These are phyloP conservation scores for Sesbania bispinosa DNA, from an alignment of 306 rosid genomes.

Conservation along the genomic window DNA sequence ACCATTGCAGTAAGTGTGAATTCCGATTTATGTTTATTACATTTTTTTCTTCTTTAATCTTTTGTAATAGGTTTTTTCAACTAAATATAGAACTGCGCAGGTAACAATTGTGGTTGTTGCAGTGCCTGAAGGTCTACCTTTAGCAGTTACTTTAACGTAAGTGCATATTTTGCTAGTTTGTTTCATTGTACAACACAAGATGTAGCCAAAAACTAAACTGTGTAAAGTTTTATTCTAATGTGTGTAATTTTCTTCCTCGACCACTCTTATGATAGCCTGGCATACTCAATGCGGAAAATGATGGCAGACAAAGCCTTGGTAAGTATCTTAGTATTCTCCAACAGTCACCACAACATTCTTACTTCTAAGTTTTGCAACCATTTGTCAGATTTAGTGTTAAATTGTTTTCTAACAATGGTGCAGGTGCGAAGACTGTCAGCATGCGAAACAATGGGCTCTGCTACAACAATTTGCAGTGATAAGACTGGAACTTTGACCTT, in stretches of 20 bases:
- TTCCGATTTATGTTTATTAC: neutral
- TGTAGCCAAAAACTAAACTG: constrained; percentile 1
- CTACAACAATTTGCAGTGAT: constrained; percentile 93
- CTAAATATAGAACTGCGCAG: constrained; percentile 52
- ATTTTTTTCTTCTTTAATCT: neutral
- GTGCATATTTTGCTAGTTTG: constrained; percentile 25
- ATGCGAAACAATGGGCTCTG: constrained; percentile 97
- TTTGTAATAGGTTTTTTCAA: constrained; percentile 18
- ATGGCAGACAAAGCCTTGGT: constrained; percentile 98
- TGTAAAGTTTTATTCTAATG: constrained; percentile 17
- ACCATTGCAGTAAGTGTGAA: constrained; percentile 86
- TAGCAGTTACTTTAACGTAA: constrained; percentile 98
- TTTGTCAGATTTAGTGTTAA: neutral
- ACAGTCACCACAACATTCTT: neutral
- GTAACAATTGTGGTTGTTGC: constrained; percentile 99
- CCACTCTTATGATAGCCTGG: constrained; percentile 53
- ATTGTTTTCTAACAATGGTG: constrained; percentile 24
- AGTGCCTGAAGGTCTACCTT: constrained; percentile 97
- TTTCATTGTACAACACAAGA: constrained; percentile 13
- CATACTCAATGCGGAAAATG: constrained; percentile 98
- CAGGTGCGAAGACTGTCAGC: constrained; percentile 97
- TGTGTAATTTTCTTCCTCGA: constrained; percentile 17
- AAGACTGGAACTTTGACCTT: constrained; percentile 92
- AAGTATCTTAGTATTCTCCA: constrained; percentile 30
- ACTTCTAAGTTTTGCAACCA: neutral